These are phyloP conservation scores for Pichia californica DNA, from an alignment of 805 yeast species.

Conservation along the genomic window DNA sequence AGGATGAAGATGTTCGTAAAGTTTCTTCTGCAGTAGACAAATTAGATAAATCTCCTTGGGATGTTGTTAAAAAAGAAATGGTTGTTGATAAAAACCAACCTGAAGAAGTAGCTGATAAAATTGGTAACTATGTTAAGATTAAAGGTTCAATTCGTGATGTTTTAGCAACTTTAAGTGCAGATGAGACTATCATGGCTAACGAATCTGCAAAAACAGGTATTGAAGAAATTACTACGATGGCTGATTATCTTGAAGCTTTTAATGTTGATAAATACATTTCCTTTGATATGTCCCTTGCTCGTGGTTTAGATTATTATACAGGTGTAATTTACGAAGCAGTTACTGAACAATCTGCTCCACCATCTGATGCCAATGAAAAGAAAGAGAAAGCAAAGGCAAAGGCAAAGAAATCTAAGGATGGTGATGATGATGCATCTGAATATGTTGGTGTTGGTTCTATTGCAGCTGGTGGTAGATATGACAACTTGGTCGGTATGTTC, in stretches of 20 bases:
- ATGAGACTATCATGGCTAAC: constrained; percentile 54
- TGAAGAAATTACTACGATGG: constrained; percentile 67
- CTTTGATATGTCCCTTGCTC: constrained; percentile 90
- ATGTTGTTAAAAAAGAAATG: constrained; percentile 86
- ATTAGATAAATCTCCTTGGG: constrained; percentile 95
- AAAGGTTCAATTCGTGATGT: constrained; percentile 70
- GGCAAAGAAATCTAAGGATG: constrained; percentile 25
- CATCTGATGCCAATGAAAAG: constrained; percentile 65
- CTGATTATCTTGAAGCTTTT: constrained; percentile 77
- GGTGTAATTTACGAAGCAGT: constrained; percentile 97
- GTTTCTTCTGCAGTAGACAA: constrained; percentile 95
- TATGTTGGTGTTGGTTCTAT: constrained; percentile 98
- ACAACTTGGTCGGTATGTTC: constrained; percentile 94
- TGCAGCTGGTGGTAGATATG: constrained; percentile 99
- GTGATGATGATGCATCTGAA: constrained; percentile 88
- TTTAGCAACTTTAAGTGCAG: constrained; percentile 46
- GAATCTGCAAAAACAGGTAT: constrained; percentile 76
- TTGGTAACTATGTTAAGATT: constrained; percentile 85
- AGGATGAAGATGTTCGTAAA: constrained; percentile 87
- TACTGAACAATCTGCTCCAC: constrained; percentile 94
- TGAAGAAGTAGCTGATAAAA: constrained; percentile 86
- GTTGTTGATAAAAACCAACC: constrained; percentile 83
- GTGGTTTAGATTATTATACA: constrained; percentile 97
- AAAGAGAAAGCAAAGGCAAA: constrained; percentile 35
- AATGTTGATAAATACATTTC: constrained; percentile 61